Conservation (phyloP, 371 early-diverging fungal genomes). For the Mucor racemosus region DNA sequence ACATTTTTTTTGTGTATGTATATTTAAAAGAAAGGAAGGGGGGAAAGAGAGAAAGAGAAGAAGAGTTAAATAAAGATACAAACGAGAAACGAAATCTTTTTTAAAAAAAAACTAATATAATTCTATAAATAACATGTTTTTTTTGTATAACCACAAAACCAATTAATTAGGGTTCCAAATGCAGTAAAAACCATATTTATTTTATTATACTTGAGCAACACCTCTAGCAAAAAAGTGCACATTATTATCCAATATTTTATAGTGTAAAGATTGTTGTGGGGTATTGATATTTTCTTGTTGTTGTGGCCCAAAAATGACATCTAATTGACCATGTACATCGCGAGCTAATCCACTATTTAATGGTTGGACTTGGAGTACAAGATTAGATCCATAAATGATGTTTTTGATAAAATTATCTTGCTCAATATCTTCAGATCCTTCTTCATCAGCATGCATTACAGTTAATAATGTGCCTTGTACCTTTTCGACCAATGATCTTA, state of each 20-base stretch:
- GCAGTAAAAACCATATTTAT: constrained; percentile 1
- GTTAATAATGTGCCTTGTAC: constrained; percentile 64
- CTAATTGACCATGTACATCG: constrained; percentile 73
- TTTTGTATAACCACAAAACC: not conserved
- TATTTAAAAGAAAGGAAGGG: constrained; percentile 12
- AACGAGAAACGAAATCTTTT: not conserved
- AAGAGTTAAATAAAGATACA: not conserved
- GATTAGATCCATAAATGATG: constrained; percentile 53
- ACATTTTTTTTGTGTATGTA: constrained; percentile 7
- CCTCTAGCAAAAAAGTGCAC: constrained; percentile 76
- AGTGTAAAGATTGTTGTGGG: constrained; percentile 58
- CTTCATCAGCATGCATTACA: constrained; percentile 66
- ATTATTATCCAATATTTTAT: constrained; percentile 69
- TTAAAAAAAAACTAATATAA: not conserved
- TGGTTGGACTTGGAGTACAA: constrained; percentile 63
- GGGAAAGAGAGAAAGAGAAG: not conserved
- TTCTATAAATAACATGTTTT: constrained; percentile 1
- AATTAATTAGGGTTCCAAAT: constrained; percentile 9
- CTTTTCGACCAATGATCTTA: constrained; percentile 47
- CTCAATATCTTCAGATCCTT: constrained; percentile 52
- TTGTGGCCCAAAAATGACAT: constrained; percentile 51
- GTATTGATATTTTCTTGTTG: constrained; percentile 1
- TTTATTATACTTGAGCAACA: constrained; percentile 44
- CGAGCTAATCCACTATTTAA: constrained; percentile 69
- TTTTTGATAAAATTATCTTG: constrained; percentile 61